phyloP scores from a whole-genome alignment of 139 green algal species.

The Bryopsis sp. region DNA sequence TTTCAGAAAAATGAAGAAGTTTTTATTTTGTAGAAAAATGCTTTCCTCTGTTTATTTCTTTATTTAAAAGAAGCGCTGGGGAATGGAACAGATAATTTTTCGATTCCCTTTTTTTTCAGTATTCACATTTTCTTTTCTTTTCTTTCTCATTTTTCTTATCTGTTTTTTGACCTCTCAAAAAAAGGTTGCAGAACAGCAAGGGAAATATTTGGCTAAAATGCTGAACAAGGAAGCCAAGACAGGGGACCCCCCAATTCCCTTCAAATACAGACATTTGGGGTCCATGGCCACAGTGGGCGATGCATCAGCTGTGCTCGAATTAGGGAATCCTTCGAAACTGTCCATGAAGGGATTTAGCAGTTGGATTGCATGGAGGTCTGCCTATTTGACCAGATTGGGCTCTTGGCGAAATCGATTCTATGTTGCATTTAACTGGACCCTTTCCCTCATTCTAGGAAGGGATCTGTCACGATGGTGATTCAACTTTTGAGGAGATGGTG shows the following conservation, averaged over 20 bases:
- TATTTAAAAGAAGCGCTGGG: too few species aligned
- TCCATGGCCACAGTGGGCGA: slow-evolving; percentile 60
- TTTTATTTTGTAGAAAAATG: too few species aligned
- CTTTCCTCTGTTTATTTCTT: too few species aligned
- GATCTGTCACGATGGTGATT: slow-evolving; percentile 14
- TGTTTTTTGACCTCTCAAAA: too few species aligned
- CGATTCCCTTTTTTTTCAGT: too few species aligned
- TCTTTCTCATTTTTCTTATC: too few species aligned
- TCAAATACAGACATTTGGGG: slow-evolving; percentile 38
- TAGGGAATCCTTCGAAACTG: slow-evolving; percentile 19
- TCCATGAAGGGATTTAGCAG: slow-evolving; percentile 41
- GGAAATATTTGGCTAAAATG: slow-evolving; percentile 62
- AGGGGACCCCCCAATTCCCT: neutral
- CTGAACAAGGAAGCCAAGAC: slow-evolving; percentile 49
- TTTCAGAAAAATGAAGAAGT: too few species aligned
- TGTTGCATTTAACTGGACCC: slow-evolving; percentile 46
- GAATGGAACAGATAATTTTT: too few species aligned
- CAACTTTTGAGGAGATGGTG: neutral
- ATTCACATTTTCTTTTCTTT: too few species aligned
- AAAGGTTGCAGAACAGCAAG: slow-evolving; percentile 92
- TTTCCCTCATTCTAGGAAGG: slow-evolving; percentile 43
- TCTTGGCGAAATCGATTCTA: slow-evolving; percentile 41
- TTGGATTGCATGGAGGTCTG: slow-evolving; percentile 64
- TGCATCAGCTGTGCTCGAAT: slow-evolving; percentile 39
- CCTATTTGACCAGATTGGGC: slow-evolving; percentile 73